A percentile compares a stretch with the other conserved stretches of the same genome.
These are phyloP conservation scores for Fraxinus platypoda DNA, from an alignment of 305 asterid species.

Conservation along the genomic window DNA sequence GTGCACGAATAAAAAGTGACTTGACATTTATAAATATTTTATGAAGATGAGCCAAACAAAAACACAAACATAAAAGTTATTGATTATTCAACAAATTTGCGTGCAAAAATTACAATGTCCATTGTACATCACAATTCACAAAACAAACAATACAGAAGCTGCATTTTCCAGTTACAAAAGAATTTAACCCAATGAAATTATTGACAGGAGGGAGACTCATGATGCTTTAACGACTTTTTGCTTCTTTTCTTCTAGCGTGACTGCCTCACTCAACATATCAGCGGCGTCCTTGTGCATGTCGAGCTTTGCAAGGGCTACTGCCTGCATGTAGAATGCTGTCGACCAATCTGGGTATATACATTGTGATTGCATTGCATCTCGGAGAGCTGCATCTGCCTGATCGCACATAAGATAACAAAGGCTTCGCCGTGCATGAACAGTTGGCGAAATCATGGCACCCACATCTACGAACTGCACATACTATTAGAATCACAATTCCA, in stretches of 20 bases:
- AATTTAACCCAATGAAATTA: background rate
- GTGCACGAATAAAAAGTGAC: background rate
- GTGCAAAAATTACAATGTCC: conserved; percentile 14
- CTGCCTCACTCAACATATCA: conserved; percentile 92
- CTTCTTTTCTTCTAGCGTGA: conserved; percentile 73
- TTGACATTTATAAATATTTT: no score
- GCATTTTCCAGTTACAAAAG: background rate
- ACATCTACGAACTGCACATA: conserved; percentile 76
- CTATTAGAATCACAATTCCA: background rate
- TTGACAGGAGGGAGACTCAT: conserved; percentile 13
- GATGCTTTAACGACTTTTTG: conserved; percentile 58
- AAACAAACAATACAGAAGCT: conserved; percentile 33
- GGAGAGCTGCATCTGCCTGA: conserved; percentile 90
- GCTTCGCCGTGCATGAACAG: conserved; percentile 83
- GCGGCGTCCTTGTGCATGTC: conserved; percentile 95
- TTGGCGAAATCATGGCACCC: conserved; percentile 86
- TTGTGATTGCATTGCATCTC: conserved; percentile 98
- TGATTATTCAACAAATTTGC: background rate
- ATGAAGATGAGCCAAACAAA: background rate
- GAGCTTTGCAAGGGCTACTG: conserved; percentile 87
- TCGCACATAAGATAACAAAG: conserved; percentile 84
- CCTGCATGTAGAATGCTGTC: conserved; percentile 94
- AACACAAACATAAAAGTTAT: background rate
- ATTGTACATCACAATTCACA: conserved; percentile 42
- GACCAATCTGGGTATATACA: conserved; percentile 85